Evolutionary conservation across 2,329 filamentous ascomycete species (phyloP).

Genomic region (Phialocephala sp.): DNA sequence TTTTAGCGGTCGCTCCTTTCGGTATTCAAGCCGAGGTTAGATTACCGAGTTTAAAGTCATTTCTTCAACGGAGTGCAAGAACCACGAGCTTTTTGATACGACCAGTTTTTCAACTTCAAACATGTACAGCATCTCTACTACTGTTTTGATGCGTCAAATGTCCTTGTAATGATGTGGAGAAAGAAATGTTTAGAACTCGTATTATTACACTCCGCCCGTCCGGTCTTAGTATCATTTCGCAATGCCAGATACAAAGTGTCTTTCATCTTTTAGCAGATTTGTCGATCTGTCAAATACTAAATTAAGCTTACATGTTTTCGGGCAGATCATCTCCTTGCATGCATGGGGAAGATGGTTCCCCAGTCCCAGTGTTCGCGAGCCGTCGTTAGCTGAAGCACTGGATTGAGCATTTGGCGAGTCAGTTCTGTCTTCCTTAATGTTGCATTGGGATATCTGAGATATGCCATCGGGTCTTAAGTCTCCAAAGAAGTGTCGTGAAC

Average conservation of each 20-base stretch:
- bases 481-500: background rate
- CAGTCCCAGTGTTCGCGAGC: background rate
- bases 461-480: background rate
- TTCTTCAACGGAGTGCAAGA: background rate
- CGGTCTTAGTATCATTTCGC: background rate
- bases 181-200: background rate
- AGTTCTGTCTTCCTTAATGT: background rate
- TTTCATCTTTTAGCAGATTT: background rate
- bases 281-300: background rate
- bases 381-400: background rate
- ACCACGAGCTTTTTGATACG: background rate
- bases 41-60: background rate
- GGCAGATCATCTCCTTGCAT: constrained; percentile 5
- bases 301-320: constrained; percentile 8
- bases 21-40: background rate
- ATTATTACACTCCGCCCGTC: background rate
- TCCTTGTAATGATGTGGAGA: background rate
- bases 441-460: background rate
- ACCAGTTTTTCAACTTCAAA: background rate
- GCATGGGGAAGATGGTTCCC: background rate
- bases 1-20: constrained; percentile 2
- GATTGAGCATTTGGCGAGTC: background rate
- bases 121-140: background rate
- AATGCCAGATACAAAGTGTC: background rate
- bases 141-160: background rate